These are phyloP conservation scores for Scedosporium minutisporum DNA, from an alignment of 2,329 filamentous ascomycete genomes.

Conservation along the genomic window DNA sequence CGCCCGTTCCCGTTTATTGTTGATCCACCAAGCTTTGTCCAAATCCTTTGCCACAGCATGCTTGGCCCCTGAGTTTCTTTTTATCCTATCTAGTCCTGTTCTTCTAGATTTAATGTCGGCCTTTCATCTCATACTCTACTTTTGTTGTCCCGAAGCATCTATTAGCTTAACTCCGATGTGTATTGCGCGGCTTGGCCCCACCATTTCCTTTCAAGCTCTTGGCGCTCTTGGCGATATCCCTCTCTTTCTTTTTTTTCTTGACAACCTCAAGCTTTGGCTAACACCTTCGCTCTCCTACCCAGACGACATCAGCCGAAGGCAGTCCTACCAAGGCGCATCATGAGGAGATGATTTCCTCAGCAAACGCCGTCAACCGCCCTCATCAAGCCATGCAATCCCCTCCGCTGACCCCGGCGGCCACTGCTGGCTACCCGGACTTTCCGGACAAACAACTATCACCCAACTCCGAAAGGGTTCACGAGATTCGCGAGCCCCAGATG, in stretches of 20 bases:
- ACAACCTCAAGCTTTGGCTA: not conserved
- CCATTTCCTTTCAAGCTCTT: slow-evolving; percentile 1
- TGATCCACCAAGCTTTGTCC: too few species aligned
- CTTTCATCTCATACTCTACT: not conserved
- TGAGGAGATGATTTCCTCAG: not conserved
- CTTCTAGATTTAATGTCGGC: not conserved
- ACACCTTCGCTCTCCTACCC: not conserved
- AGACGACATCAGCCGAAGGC: slow-evolving; percentile 5
- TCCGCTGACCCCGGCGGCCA: slow-evolving; percentile 78
- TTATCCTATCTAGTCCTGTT: not conserved
- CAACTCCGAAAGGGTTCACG: slow-evolving; percentile 1
- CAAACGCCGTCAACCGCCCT: not conserved
- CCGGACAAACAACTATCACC: not conserved
- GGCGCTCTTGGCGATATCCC: not conserved
- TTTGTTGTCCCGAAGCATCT: not conserved
- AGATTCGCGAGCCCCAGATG: slow-evolving; percentile 26
- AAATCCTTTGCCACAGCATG: not conserved
- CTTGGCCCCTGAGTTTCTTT: not conserved
- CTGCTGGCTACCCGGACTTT: slow-evolving; percentile 26
- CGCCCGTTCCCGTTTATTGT: not conserved
- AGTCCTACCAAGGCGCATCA: not conserved
- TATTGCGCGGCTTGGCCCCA: not conserved
- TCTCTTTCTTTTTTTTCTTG: not conserved
- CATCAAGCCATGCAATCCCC: slow-evolving; percentile 44
- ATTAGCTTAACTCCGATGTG: slow-evolving; percentile 5